Evolutionary conservation across 2,329 filamentous ascomycete genomes (phyloP).

Genomic region (Botrytis sinoallii): DNA sequence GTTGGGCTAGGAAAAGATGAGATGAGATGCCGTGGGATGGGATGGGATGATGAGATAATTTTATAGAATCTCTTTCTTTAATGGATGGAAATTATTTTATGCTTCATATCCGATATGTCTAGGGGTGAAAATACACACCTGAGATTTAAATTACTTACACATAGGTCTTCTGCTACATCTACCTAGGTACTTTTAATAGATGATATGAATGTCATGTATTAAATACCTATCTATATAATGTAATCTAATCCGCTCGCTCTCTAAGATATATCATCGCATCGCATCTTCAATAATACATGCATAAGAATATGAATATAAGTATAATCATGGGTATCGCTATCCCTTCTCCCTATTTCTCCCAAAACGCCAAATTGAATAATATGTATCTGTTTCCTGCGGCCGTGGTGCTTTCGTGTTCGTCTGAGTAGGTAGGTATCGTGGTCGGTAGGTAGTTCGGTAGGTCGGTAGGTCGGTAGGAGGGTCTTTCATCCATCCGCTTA

Average conservation of each 20-base stretch:
- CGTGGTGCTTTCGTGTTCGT: neutral
- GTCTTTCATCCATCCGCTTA: neutral
- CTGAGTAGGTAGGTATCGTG: neutral
- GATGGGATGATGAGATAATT: neutral
- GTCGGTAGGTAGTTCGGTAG: no score
- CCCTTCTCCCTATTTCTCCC: neutral
- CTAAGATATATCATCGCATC: neutral
- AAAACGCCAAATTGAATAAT: neutral
- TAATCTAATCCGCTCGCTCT: neutral
- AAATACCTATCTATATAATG: neutral
- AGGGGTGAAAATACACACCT: neutral
- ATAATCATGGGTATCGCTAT: neutral
- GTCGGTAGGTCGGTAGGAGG: neutral
- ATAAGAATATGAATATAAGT: neutral
- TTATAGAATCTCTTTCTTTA: neutral
- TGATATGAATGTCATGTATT: neutral
- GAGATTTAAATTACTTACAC: neutral
- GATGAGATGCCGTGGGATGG: neutral
- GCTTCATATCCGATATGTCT: neutral
- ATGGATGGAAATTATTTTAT: neutral
- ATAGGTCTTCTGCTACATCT: neutral
- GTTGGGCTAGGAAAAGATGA: neutral
- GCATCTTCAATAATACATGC: no score
- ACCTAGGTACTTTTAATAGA: neutral
- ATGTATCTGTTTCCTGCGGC: neutral